These are phyloP conservation scores for Kodamaea derodonti DNA, from an alignment of 1,139 yeast species.

Conservation along the genomic window DNA sequence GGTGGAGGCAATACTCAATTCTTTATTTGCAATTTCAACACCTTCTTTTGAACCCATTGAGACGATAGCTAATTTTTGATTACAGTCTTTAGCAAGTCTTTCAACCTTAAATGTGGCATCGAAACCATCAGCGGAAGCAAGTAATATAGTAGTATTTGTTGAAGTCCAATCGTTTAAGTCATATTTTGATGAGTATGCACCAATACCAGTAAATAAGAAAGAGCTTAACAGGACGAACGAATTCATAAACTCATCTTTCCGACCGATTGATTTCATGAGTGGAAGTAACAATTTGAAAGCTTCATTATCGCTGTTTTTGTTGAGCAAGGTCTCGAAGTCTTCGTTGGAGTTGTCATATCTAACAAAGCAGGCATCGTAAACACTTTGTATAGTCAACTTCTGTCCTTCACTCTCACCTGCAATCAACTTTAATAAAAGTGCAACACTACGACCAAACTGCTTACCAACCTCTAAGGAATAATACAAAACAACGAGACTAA, in stretches of 20 bases:
- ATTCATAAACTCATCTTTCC: conserved; percentile 15
- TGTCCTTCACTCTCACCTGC: background rate
- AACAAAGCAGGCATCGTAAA: conserved; percentile 10
- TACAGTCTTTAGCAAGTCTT: conserved; percentile 30
- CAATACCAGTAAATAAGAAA: conserved; percentile 23
- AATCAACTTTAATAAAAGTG: conserved; percentile 8
- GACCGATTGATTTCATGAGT: conserved; percentile 12
- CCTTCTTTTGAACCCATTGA: conserved; percentile 82
- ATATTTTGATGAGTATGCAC: conserved; percentile 24
- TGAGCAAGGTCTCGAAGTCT: conserved; percentile 6
- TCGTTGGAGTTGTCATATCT: conserved; percentile 7
- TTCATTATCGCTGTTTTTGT: conserved; percentile 17
- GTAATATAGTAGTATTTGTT: conserved; percentile 36
- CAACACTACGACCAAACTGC: conserved; percentile 16
- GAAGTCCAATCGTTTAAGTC: conserved; percentile 22
- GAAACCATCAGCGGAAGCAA: conserved; percentile 59
- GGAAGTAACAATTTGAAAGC: conserved; percentile 13
- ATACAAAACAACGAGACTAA: conserved; percentile 32
- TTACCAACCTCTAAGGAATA: conserved; percentile 24
- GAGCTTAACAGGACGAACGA: conserved; percentile 15
- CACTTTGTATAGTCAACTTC: conserved; percentile 1
- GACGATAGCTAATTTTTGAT: conserved; percentile 36
- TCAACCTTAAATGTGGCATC: conserved; percentile 64
- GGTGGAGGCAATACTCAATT: conserved; percentile 42
- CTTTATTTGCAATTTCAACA: conserved; percentile 49